A percentile compares a stretch with the other conserved stretches of the same genome.
Conservation (phyloP, 179 eudicot genomes). For the Silene noctiflora region DNA sequence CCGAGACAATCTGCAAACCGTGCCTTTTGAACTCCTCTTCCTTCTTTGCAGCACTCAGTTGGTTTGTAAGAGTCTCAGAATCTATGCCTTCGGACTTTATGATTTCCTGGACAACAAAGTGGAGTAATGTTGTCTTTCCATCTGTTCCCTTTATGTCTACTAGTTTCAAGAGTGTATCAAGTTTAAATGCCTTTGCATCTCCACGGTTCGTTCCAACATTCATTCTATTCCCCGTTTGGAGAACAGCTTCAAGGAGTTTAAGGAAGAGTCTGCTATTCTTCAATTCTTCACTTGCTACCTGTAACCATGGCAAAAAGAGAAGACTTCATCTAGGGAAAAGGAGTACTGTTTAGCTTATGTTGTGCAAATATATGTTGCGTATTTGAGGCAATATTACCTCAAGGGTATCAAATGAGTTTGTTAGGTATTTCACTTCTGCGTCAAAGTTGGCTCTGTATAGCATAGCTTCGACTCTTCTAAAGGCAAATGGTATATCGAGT, state of each 20-base stretch:
- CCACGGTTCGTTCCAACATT: slow-evolving; percentile 95
- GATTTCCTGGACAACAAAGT: slow-evolving; percentile 97
- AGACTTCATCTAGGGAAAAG: not conserved
- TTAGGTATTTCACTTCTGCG: slow-evolving; percentile 69
- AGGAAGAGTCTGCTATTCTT: slow-evolving; percentile 84
- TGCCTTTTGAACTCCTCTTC: slow-evolving; percentile 66
- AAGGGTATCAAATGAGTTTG: slow-evolving; percentile 70
- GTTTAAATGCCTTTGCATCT: slow-evolving; percentile 81
- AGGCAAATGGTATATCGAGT: slow-evolving; percentile 90
- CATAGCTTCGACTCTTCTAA: slow-evolving; percentile 93
- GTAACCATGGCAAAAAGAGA: slow-evolving; percentile 18
- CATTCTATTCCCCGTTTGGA: slow-evolving; percentile 93
- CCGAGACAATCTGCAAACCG: slow-evolving; percentile 73
- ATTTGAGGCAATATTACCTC: slow-evolving; percentile 48
- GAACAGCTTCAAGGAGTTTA: slow-evolving; percentile 94
- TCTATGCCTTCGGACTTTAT: slow-evolving; percentile 67
- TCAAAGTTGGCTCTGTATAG: slow-evolving; percentile 86
- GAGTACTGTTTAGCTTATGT: not conserved
- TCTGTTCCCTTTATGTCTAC: slow-evolving; percentile 89
- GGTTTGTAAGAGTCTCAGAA: slow-evolving; percentile 30
- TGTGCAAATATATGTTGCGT: not conserved
- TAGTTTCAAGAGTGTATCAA: slow-evolving; percentile 79
- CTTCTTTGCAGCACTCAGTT: slow-evolving; percentile 36
- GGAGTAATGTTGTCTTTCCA: slow-evolving; percentile 93
- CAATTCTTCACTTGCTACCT: slow-evolving; percentile 83